phyloP scores from a whole-genome alignment of 2,329 filamentous ascomycete genomes.

The Metarhizium humberi region DNA sequence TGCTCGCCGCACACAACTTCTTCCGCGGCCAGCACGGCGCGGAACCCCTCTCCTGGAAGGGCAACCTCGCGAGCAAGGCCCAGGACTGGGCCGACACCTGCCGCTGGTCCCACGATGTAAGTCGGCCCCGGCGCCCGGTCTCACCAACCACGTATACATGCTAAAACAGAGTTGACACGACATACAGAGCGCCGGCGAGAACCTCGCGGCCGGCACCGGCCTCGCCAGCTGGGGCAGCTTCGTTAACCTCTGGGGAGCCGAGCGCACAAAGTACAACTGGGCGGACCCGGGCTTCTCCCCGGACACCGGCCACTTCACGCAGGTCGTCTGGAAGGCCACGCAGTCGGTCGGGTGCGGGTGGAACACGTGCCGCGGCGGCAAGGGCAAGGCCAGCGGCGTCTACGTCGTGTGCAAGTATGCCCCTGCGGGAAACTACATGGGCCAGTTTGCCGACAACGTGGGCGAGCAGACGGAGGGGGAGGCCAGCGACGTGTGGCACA shows the following conservation, averaged over 20 bases:
- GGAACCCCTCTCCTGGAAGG: constrained; percentile 51
- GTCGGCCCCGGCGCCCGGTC: background rate
- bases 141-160: background rate
- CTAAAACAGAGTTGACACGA: background rate
- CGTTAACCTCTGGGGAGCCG: constrained; percentile 9
- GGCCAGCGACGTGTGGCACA: background rate
- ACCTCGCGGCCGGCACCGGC: constrained; percentile 2
- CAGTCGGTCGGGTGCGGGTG: constrained; percentile 16
- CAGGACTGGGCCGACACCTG: constrained; percentile 51
- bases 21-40: constrained; percentile 73
- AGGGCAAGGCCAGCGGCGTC: background rate
- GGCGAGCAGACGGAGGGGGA: constrained; percentile 3
- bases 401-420: constrained; percentile 11
- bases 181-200: constrained; percentile 3
- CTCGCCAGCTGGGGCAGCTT: background rate
- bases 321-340: constrained; percentile 21
- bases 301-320: constrained; percentile 18
- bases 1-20: constrained; percentile 64
- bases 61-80: constrained; percentile 50
- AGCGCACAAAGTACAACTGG: constrained; percentile 9
- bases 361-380: constrained; percentile 5
- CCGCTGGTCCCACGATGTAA: constrained; percentile 49
- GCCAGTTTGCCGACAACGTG: constrained; percentile 7
- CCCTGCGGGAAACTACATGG: constrained; percentile 6
- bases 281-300: constrained; percentile 1